Evolutionary conservation across 2,329 filamentous ascomycete species (phyloP).

Genomic region (Cordyceps militaris): DNA sequence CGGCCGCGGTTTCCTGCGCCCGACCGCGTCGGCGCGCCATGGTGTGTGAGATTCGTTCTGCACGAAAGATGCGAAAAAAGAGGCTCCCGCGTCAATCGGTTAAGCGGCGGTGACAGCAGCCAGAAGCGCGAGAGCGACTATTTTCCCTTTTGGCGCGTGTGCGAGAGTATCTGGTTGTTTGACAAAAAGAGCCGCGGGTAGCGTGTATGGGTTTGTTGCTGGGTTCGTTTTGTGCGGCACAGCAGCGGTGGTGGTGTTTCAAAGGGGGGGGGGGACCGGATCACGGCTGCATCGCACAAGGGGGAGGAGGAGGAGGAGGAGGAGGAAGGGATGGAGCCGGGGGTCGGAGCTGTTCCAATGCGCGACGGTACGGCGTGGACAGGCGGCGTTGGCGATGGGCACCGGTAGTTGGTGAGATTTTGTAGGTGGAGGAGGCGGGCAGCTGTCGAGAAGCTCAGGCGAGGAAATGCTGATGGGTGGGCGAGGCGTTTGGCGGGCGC

Average conservation of each 20-base stretch:
- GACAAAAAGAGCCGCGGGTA: neutral
- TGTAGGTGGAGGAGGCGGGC: constrained; percentile 10
- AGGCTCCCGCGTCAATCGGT: neutral
- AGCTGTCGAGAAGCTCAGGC: constrained; percentile 1
- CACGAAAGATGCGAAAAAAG: constrained; percentile 12
- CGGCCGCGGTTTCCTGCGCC: constrained; percentile 18
- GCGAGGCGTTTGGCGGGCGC: constrained; percentile 1
- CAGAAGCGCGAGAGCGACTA: neutral
- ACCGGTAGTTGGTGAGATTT: neutral
- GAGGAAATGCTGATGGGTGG: neutral
- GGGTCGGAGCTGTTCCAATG: neutral
- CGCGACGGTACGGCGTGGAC: neutral
- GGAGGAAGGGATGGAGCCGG: neutral
- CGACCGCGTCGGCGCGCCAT: constrained; percentile 33
- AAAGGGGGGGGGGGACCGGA: constrained; percentile 1
- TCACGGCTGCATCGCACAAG: constrained; percentile 11
- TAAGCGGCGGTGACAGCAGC: neutral
- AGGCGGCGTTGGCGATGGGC: neutral
- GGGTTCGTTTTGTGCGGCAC: neutral
- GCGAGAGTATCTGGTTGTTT: neutral
- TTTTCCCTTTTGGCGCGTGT: neutral
- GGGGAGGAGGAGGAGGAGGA: neutral
- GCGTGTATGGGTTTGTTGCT: neutral
- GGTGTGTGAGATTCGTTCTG: too few species aligned
- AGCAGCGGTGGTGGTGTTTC: neutral